These are phyloP conservation scores for Canna indica DNA, from an alignment of 176 grass and related monocot genomes.

Conservation along the genomic window DNA sequence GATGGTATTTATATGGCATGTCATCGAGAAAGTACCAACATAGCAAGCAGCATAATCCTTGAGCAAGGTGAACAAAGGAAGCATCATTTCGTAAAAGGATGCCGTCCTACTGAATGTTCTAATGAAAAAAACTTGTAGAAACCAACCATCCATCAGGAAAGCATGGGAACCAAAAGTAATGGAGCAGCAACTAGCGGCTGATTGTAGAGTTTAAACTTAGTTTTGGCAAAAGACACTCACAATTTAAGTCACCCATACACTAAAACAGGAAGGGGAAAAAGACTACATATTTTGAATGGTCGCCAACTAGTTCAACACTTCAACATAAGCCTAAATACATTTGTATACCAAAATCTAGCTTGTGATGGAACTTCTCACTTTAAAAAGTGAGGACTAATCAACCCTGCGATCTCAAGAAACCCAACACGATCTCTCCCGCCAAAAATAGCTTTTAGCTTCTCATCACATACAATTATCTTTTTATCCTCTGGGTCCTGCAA, in stretches of 20 bases:
- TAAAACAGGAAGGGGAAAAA: not conserved
- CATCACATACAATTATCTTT: conserved; percentile 70
- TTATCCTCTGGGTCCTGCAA: conserved; percentile 68
- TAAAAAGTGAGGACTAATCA: conserved; percentile 73
- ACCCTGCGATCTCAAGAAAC: conserved; percentile 79
- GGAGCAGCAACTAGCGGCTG: not conserved
- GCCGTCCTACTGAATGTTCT: not conserved
- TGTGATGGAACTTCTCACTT: conserved; percentile 25
- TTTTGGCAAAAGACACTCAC: not conserved
- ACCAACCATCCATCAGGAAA: not conserved
- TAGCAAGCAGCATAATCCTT: not conserved
- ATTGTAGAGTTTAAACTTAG: not conserved
- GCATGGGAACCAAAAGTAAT: not conserved
- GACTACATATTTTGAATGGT: not conserved
- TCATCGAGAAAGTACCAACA: not conserved
- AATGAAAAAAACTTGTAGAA: not conserved
- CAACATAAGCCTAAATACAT: not conserved
- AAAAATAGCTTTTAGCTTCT: conserved; percentile 75
- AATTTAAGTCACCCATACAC: not conserved
- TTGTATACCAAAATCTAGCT: conserved; percentile 8
- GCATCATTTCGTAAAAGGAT: not conserved
- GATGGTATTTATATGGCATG: not conserved
- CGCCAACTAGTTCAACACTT: not conserved
- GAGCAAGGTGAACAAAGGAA: not conserved
- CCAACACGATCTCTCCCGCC: conserved; percentile 66